A percentile compares a stretch with the other conserved stretches of the same genome.
These are phyloP conservation scores for Boletus edulis DNA, from an alignment of 768 basidiomycete genomes.

Conservation along the genomic window DNA sequence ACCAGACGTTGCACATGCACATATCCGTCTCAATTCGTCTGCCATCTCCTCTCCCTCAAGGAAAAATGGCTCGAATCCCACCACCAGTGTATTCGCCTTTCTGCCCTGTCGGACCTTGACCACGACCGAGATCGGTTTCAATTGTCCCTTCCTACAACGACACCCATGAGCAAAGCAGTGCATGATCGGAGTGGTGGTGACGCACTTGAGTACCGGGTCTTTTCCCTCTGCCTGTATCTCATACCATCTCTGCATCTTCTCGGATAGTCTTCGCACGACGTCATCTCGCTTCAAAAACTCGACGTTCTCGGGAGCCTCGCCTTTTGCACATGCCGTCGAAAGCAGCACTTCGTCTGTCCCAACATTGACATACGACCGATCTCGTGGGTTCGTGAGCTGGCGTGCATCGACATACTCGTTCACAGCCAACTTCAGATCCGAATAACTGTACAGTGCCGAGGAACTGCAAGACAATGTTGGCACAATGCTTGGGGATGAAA, in stretches of 20 bases:
- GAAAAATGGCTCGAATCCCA: slow-evolving; percentile 77
- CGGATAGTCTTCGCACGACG: slow-evolving; percentile 47
- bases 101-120: slow-evolving; percentile 76
- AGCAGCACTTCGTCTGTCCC: slow-evolving; percentile 42
- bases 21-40: slow-evolving; percentile 72
- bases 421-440: slow-evolving; percentile 56
- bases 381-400: slow-evolving; percentile 59
- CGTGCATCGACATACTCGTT: slow-evolving; percentile 61
- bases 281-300: slow-evolving; percentile 72
- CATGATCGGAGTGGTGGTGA: slow-evolving; percentile 2
- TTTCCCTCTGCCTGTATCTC: slow-evolving; percentile 54
- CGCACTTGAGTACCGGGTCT: slow-evolving; percentile 61
- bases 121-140: slow-evolving; percentile 67
- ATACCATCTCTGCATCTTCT: slow-evolving; percentile 79
- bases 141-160: slow-evolving; percentile 63
- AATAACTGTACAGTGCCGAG: slow-evolving; percentile 49
- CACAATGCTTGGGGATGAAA: background rate
- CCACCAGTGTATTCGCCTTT: slow-evolving; percentile 73
- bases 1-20: slow-evolving; percentile 82
- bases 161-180: background rate
- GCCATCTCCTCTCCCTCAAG: slow-evolving; percentile 70
- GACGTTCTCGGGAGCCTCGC: slow-evolving; percentile 23
- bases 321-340: slow-evolving; percentile 37
- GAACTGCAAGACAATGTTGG: slow-evolving; percentile 38
- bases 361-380: slow-evolving; percentile 71